Base-by-base conservation (phyloP, 257 asterid genomes). In the Gynochthodes officinalis region DNA sequence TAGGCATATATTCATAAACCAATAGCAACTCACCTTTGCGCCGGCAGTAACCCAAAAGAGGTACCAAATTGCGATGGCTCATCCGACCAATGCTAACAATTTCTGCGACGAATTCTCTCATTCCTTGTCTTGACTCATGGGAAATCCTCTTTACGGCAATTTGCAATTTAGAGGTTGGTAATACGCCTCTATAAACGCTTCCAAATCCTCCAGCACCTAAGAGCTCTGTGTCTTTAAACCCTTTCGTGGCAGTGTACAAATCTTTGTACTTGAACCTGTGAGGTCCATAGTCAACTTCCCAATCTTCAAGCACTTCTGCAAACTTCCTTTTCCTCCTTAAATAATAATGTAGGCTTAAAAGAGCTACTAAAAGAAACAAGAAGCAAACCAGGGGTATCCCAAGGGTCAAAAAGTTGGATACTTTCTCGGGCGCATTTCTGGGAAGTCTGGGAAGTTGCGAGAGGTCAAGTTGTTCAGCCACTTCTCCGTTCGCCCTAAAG, bases 261-360 rank as follows among this genome's bases (percentile, higher is more conserved):
- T 89, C 96, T 64, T 82, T 86, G 74, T 84, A 89, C 43, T 25
- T 78, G 70, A 79, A 86, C 70, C 96, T 88, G 19, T 88, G 91
- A 16, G 92, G 83, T 5, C 78, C 72, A 43, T 82, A 82, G 21
- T 83, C 87, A 7, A 67, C 61, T 60, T 89, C 96, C 96, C 96
- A 89, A 3, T 74, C 87, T 59, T 89, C 96, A 23, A 89, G 75
- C 4, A 81, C 63, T 73, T 89, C 94, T 1, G 87, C 86, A 55
- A 43, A 84, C 68, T 83, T 88, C 77, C 73, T 70, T 53, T 70
- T 79, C 50, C 82, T 80, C 71, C 65, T 74, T 32, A 73, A 64
- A 44, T 74, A 67, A 62, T 71, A 83, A 32, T 77, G 81, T 40
- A 68, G 27, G 1, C 37, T 48, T 2, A 48, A 48, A 13, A 15